Evolutionary conservation across 78 protist genomes (phyloP), one percentile per base, ranked within the genome.

Genomic region (Pelomyxa schiedti): DNA sequence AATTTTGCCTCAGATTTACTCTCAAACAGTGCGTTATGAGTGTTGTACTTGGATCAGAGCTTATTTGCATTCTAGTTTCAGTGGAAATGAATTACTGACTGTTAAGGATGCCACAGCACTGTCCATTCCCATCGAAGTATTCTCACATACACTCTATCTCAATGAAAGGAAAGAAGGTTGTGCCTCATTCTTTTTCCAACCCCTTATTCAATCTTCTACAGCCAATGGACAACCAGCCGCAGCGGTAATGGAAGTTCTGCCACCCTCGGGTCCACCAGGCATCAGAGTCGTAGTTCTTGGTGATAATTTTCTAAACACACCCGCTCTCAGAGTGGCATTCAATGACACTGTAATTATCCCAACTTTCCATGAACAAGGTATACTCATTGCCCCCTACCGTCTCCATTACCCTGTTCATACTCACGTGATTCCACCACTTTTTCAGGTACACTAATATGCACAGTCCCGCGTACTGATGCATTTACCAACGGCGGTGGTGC

Each of bases 41-140:
- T 52, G 36, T 24, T 52, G 24, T 24, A 52, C 24, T 52, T 52
- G 24, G 36, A n/a, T 24, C 24, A 52, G 24, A n/a, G 24, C 24
- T 52, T 52, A n/a, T 52, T 52, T 52, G 24, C 24, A n/a, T n/a
- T n/a, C n/a, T n/a, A n/a, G n/a, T n/a, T 84, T 79, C 67, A 66
- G 78, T 53, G 72, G 85, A 3, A 84, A 75, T 75, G 84, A 74
- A 36, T 79, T 76, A 37, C 79, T 79, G 37, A 39, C 47, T 7
- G 69, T 84, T 39, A 69, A 81, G 24, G 70, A 74, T 22, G 89
- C 89, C 22, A 52, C 64, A 7, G 83, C 78, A 8, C 40, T 84
- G 1, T 77, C 89, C 63, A 77, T 79, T 67, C 89, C 89, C 39
- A 79, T 84, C 8, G 89, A 84, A 39, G 89, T 84, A 30, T 84